phyloP scores from a whole-genome alignment of 2,329 filamentous ascomycete species.

The Dactylellina drechsleri region DNA sequence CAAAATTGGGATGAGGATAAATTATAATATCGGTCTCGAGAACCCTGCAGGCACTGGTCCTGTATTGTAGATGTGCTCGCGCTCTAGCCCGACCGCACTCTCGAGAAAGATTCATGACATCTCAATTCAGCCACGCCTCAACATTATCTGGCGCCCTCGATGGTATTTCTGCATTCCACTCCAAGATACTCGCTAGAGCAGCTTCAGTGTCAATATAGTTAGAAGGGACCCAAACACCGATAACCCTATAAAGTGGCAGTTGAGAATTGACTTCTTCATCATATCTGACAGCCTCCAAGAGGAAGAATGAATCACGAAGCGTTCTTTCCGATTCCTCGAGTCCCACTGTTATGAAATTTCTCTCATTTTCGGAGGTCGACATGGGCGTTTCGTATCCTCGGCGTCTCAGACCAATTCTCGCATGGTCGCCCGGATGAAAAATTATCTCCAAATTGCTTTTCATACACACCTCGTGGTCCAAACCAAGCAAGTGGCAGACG shows the following conservation, averaged over 20 bases:
- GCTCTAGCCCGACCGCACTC: too few species aligned
- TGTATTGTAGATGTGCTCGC: too few species aligned
- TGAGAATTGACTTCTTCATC: not conserved
- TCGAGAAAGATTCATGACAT: not conserved
- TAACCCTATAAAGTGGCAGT: not conserved
- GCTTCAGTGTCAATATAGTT: not conserved
- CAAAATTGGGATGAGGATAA: too few species aligned
- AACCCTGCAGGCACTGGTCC: too few species aligned
- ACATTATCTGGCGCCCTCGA: not conserved
- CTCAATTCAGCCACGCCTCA: constrained; percentile 8
- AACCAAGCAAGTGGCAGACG: constrained; percentile 5
- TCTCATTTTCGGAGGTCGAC: not conserved
- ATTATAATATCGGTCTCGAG: too few species aligned
- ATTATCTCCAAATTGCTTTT: constrained; percentile 1
- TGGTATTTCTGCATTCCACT: not conserved
- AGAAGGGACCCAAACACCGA: not conserved
- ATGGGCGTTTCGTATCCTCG: not conserved
- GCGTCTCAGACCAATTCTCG: constrained; percentile 5
- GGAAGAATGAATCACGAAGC: not conserved
- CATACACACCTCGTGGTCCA: constrained; percentile 4
- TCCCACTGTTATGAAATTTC: not conserved
- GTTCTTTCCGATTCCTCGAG: constrained; percentile 10
- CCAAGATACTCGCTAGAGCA: not conserved
- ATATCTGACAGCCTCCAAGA: not conserved
- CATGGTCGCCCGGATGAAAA: not conserved